A percentile compares a stretch with the other conserved stretches of the same genome.
These are phyloP conservation scores for Xylaria sp. DNA, from an alignment of 2,329 filamentous ascomycete species.

Conservation along the genomic window DNA sequence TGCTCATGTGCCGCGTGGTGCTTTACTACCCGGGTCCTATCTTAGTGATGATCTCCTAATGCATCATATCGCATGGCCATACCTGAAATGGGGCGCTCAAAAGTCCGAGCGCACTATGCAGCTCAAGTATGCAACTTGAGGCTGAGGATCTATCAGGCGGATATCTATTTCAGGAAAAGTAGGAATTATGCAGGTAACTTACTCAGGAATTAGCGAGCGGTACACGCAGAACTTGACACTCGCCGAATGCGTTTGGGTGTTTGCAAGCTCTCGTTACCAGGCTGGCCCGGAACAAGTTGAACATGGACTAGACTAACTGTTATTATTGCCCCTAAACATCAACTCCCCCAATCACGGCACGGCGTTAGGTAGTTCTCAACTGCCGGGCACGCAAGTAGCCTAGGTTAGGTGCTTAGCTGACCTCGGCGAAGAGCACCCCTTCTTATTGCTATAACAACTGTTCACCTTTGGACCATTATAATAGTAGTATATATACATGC, in stretches of 20 bases:
- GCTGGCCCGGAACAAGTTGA: not conserved
- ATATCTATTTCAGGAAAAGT: slow-evolving; percentile 14
- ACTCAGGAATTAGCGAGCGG: slow-evolving; percentile 34
- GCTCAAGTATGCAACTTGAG: slow-evolving; percentile 13
- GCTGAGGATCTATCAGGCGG: slow-evolving; percentile 12
- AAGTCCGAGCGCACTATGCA: slow-evolving; percentile 16
- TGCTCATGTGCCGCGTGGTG: not conserved
- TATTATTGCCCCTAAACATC: slow-evolving; percentile 9
- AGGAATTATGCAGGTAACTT: slow-evolving; percentile 27
- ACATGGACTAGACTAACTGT: slow-evolving; percentile 17
- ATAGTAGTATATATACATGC: slow-evolving; percentile 4
- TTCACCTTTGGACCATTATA: slow-evolving; percentile 7
- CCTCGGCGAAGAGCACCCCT: slow-evolving; percentile 24
- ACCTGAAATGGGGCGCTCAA: slow-evolving; percentile 41
- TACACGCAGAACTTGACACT: not conserved
- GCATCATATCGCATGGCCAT: slow-evolving; percentile 41
- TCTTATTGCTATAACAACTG: slow-evolving; percentile 6
- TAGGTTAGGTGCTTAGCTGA: slow-evolving; percentile 17
- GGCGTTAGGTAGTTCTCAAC: slow-evolving; percentile 19
- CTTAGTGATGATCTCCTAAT: slow-evolving; percentile 15
- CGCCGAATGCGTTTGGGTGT: not conserved
- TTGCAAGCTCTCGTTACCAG: not conserved
- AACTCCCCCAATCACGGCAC: slow-evolving; percentile 14
- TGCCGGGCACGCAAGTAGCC: slow-evolving; percentile 12
- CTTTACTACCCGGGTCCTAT: not conserved